Evolutionary conservation across 306 rosid genomes (phyloP), one percentile per base, ranked within the genome.

Genomic region (Cicer cuneatum): DNA sequence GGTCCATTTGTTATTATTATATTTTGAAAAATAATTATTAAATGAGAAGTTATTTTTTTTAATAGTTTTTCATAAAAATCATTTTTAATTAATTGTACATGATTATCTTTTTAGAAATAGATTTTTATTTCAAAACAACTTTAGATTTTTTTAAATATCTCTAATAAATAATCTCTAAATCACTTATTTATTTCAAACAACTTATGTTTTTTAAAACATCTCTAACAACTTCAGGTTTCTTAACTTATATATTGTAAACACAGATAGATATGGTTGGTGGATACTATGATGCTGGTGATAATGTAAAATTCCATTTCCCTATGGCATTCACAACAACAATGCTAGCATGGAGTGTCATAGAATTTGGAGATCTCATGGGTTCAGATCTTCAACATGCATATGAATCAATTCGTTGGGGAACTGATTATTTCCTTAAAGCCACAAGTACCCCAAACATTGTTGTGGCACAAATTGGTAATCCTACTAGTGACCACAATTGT

Each of bases 221-320:
- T n/a, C n/a, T n/a, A n/a, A n/a, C n/a, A n/a, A n/a, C n/a, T n/a
- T n/a, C n/a, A n/a, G n/a, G n/a, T n/a, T 49, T 18, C 21, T 6
- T 29, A 0, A 7, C 7, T 14, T 7, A 15, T 56, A 29, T 29
- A 3, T 21, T 24, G 1, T 8, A 6, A 56, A 57, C 7, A 11
- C 66, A 85, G 92, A 56, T 58, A 38, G 43, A 86, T 16, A 24
- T 88, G 78, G 84, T 68, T 1, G 90, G 90, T 0, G 90, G 92
- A n/a, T 88, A 86, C 74, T 77, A 88, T 51, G 87, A 88, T 11
- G 88, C 85, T 1, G 90, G 92, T 1, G 88, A 88, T 84, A 84
- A 88, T n/a, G 81, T 88, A 0, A 88, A 88, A 39, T 88, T 88
- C 66, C 63, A 84, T 67, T 88, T 86, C 10, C 90, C 90, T 0